phyloP scores from a whole-genome alignment of 129 eudicot species.

The Rutidosis leptorrhynchoides region DNA sequence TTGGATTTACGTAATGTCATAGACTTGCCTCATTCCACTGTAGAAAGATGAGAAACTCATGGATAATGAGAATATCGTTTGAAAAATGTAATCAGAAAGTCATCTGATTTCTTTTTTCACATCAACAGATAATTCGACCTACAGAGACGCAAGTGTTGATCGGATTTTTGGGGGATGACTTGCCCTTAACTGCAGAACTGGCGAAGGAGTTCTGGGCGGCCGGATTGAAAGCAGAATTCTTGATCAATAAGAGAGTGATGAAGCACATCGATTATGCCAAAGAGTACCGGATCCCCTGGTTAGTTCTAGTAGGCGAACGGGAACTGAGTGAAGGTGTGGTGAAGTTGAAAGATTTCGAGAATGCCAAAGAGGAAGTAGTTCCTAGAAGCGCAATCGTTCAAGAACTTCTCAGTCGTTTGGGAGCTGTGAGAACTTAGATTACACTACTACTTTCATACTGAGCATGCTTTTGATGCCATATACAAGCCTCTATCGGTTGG shows the following conservation, averaged over 20 bases:
- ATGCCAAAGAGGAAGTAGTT: conserved; percentile 45
- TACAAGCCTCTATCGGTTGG: too few species aligned
- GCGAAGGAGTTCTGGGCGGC: conserved; percentile 68
- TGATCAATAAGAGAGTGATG: conserved; percentile 43
- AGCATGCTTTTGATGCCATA: too few species aligned
- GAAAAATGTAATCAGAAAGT: conserved; percentile 42
- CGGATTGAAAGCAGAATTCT: conserved; percentile 58
- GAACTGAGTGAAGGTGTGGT: conserved; percentile 53
- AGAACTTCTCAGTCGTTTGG: too few species aligned
- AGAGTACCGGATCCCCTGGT: conserved; percentile 60
- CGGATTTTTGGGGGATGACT: conserved; percentile 60
- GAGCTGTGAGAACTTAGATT: too few species aligned
- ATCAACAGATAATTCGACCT: conserved; percentile 49
- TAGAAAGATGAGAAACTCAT: conserved; percentile 61
- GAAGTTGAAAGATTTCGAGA: conserved; percentile 53
- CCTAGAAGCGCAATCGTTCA: too few species aligned
- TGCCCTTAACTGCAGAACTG: conserved; percentile 52
- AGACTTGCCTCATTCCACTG: too few species aligned
- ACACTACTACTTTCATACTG: too few species aligned
- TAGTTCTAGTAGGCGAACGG: conserved; percentile 69
- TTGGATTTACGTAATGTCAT: too few species aligned
- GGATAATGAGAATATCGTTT: too few species aligned
- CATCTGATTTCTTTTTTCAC: neutral
- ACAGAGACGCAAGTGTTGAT: conserved; percentile 75
- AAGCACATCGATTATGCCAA: conserved; percentile 73